Evolutionary conservation across 441 rosid genomes (phyloP).

Genomic region (Jatropha multifida): DNA sequence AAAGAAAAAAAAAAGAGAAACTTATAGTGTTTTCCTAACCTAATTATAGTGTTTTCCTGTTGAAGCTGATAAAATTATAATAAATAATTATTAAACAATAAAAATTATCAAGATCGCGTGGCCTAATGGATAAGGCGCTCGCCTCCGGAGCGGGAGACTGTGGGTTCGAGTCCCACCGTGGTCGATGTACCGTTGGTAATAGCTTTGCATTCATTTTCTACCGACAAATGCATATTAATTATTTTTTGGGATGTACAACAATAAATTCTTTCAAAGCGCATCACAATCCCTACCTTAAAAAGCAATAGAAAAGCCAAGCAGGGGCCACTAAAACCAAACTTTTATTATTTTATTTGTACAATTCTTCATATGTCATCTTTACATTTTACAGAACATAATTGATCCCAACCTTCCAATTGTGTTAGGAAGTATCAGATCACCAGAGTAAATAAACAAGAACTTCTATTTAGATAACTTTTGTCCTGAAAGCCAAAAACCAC

Average conservation of each 20-base stretch:
- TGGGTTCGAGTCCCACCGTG: slow-evolving; percentile 49
- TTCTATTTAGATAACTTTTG: not conserved
- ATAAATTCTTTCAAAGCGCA: not conserved
- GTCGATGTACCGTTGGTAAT: not conserved
- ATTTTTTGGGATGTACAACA: not conserved
- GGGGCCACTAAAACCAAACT: not conserved
- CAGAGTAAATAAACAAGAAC: not conserved
- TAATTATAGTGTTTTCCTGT: too few relatives aligned
- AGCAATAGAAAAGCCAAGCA: not conserved
- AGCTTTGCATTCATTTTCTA: not conserved
- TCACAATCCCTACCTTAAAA: not conserved
- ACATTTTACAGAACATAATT: not conserved
- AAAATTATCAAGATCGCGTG: slow-evolving; percentile 24
- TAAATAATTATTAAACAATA: too few relatives aligned
- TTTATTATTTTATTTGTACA: not conserved
- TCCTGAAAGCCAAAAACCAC: not conserved
- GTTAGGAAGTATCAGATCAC: not conserved
- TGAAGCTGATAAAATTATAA: too few relatives aligned
- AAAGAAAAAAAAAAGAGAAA: too few relatives aligned
- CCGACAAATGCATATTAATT: not conserved
- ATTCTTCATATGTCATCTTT: not conserved
- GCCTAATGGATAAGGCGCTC: slow-evolving; percentile 67
- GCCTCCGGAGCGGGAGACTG: slow-evolving; percentile 59
- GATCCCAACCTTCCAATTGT: not conserved
- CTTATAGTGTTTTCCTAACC: too few relatives aligned